Conservation (phyloP, 495 filamentous ascomycete species). For the Tirmania nivea region DNA sequence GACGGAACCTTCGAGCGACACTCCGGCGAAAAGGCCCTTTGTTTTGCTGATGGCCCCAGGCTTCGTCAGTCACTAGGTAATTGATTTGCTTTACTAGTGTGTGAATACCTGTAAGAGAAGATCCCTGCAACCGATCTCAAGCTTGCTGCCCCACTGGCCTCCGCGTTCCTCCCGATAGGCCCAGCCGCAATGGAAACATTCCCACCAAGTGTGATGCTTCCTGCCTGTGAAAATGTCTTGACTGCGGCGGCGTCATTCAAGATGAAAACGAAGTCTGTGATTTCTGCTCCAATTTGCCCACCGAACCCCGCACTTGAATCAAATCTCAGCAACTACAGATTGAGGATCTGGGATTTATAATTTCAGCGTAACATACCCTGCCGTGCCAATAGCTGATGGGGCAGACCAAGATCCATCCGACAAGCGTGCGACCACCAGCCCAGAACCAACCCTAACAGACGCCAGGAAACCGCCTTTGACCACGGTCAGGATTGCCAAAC, state of each 20-base stretch:
- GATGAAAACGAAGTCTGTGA: constrained; percentile 98
- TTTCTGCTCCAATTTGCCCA: constrained; percentile 89
- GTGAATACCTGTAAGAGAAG: constrained; percentile 49
- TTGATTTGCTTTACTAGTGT: not conserved
- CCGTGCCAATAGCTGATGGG: constrained; percentile 74
- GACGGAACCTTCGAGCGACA: constrained; percentile 75
- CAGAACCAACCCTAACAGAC: constrained; percentile 77
- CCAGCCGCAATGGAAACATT: constrained; percentile 94
- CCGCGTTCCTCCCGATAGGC: constrained; percentile 81
- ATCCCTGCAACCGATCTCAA: constrained; percentile 73
- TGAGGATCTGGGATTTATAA: not conserved
- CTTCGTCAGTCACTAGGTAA: constrained; percentile 2
- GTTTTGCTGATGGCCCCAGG: constrained; percentile 41
- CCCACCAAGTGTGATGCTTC: constrained; percentile 71
- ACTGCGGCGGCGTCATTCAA: constrained; percentile 84
- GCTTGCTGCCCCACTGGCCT: constrained; percentile 86
- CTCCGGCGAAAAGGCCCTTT: constrained; percentile 89
- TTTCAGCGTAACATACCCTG: constrained; percentile 28
- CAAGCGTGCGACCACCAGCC: constrained; percentile 82
- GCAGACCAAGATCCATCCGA: constrained; percentile 82
- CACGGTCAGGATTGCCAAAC: constrained; percentile 83
- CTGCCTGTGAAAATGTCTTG: constrained; percentile 80
- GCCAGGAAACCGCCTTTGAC: constrained; percentile 92
- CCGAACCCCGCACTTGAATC: constrained; percentile 51
- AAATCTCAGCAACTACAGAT: not conserved